Evolutionary conservation across 768 basidiomycete species (phyloP), one percentile per base, ranked within the genome.

Genomic region (Rhizopogon vinicolor): DNA sequence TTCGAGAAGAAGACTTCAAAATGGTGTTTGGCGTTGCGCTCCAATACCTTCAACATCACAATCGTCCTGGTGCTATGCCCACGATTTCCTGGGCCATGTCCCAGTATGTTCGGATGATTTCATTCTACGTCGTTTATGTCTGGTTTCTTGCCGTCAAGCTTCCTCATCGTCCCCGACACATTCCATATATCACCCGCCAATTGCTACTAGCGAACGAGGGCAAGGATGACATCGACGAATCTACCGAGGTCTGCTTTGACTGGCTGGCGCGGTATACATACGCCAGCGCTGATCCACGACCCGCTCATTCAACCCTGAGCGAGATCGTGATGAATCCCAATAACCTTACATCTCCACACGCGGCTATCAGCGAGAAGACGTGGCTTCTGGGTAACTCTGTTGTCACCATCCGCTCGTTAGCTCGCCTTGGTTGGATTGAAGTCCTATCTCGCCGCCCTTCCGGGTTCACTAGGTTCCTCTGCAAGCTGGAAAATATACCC

Each of bases 241-340:
- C 88, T 28, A 91, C 94, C 0, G 93, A 98, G 66, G 96, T 98
- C 37, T 96, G 93, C 71, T 95, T 98, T 65, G 97, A 99, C 68
- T 98, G 95, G 93, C 78, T 99, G 16, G 89, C 93, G 9, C 80
- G 97, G 16, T 97, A 97, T 67, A 89, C 96, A 0, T 98, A 95
- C 63, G 93, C 87, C 13, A 93, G 89, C 63, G 93, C 93, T 14
- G 94, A 97, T 65, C 95, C 96, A 1, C 83, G 90, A 14, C 93
- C 96, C 2, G 83, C 93, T 1, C 80, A 78, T 33, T 92, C 91
- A 1, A 77, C 87, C 50, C 78, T 98, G 53, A 83, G 80, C 58
- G 89, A 94, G 37, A 83, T 94, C 51, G 78, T 96, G 50, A 86
- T 87, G 80, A 83, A 81, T 46, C 77, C 83, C 2, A 70, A 71